phyloP scores from a whole-genome alignment of 139 green algal species.

The Gonium pectorale region DNA sequence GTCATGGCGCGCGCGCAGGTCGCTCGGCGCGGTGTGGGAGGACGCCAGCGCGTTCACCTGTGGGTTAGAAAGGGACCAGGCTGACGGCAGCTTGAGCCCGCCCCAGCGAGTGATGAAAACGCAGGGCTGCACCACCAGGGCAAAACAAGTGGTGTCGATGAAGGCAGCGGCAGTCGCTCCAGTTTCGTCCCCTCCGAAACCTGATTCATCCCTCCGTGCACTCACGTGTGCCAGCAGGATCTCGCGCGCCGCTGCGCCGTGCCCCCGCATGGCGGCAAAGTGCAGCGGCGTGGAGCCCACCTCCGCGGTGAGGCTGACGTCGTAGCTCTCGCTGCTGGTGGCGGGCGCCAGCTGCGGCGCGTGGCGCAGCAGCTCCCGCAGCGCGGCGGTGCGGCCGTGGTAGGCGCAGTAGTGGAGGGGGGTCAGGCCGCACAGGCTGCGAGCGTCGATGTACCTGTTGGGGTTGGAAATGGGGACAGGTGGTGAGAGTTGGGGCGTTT shows the following conservation, averaged over 20 bases:
- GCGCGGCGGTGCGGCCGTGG: neutral
- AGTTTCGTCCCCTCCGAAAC: neutral
- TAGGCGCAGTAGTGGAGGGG: slow-evolving; percentile 21
- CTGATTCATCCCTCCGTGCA: no score
- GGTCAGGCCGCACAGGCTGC: neutral
- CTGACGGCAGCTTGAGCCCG: neutral
- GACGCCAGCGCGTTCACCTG: neutral
- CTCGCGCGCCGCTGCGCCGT: neutral
- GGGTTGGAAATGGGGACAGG: neutral
- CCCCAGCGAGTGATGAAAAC: neutral
- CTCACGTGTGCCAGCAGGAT: slow-evolving; percentile 2
- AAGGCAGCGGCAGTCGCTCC: no score
- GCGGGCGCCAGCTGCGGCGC: neutral
- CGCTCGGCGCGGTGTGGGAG: neutral
- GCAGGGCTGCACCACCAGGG: neutral
- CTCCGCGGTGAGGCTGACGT: neutral
- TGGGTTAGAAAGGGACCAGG: neutral
- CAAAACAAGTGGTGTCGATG: neutral
- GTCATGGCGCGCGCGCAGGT: no score
- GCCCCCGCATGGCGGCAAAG: slow-evolving; percentile 1
- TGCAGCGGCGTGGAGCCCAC: slow-evolving; percentile 14
- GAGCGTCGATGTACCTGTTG: slow-evolving; percentile 18
- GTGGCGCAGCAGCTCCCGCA: slow-evolving; percentile 23
- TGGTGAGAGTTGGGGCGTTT: neutral
- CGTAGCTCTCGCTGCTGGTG: neutral